phyloP scores from a whole-genome alignment of 1,284 basidiomycete genomes.

The Calocybe gambosa region DNA sequence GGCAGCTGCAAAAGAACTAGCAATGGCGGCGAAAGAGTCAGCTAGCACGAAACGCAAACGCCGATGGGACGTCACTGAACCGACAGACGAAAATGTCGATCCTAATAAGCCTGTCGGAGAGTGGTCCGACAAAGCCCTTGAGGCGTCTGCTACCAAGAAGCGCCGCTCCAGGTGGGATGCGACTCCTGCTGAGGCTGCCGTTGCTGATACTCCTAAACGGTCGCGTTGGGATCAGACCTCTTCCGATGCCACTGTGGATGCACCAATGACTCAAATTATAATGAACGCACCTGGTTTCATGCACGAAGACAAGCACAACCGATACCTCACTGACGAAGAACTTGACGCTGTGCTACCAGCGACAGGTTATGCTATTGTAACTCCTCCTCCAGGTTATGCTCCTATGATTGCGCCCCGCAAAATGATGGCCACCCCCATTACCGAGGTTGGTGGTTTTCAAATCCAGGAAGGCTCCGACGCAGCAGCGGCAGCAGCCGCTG shows the following conservation, averaged over 20 bases:
- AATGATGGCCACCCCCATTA: conserved; percentile 68
- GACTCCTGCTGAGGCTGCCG: conserved; percentile 62
- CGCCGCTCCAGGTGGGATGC: conserved; percentile 93
- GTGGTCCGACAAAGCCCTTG: conserved; percentile 69
- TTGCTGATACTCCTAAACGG: conserved; percentile 64
- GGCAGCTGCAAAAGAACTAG: conserved; percentile 49
- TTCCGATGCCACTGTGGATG: conserved; percentile 36
- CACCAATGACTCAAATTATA: conserved; percentile 68
- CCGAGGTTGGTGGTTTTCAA: conserved; percentile 83
- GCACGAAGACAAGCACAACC: conserved; percentile 91
- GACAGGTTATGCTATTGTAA: conserved; percentile 86
- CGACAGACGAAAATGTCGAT: conserved; percentile 54
- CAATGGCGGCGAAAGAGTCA: conserved; percentile 26
- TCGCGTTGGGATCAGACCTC: conserved; percentile 97
- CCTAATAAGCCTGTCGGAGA: conserved; percentile 55
- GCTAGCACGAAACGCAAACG: conserved; percentile 71
- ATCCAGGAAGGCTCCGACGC: conserved; percentile 94
- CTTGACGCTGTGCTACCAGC: conserved; percentile 87
- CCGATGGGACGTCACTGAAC: conserved; percentile 79
- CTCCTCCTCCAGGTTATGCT: conserved; percentile 92
- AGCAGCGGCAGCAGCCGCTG: conserved; percentile 78
- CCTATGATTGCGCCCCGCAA: conserved; percentile 77
- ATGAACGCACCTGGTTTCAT: conserved; percentile 81
- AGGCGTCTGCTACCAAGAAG: conserved; percentile 77
- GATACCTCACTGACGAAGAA: conserved; percentile 94